These are phyloP conservation scores for Globisporangium heterothallicum DNA, from an alignment of 352 stramenopile genomes.

Conservation along the genomic window DNA sequence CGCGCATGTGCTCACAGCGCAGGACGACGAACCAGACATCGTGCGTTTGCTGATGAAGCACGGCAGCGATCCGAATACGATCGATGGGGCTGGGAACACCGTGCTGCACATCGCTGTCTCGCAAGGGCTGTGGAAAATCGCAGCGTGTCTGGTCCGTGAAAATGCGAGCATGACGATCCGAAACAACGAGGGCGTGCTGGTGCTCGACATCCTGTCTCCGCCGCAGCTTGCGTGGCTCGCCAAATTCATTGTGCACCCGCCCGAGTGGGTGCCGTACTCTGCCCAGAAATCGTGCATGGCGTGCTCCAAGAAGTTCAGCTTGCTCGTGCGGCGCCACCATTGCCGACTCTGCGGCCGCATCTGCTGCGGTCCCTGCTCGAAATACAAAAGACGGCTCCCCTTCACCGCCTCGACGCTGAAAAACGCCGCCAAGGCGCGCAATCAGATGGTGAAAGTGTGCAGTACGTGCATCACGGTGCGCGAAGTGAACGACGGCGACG, in stretches of 20 bases:
- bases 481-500: slow-evolving; percentile 39
- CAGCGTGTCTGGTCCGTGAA: slow-evolving; percentile 55
- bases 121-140: slow-evolving; percentile 71
- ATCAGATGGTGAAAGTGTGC: slow-evolving; percentile 62
- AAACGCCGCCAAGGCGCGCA: slow-evolving; percentile 28
- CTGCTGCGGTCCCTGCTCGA: slow-evolving; percentile 74
- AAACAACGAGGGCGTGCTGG: slow-evolving; percentile 67
- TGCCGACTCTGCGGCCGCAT: slow-evolving; percentile 80
- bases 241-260: slow-evolving; percentile 69
- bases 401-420: slow-evolving; percentile 46
- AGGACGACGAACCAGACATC: slow-evolving; percentile 65
- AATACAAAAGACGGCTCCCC: slow-evolving; percentile 62
- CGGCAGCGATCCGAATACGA: slow-evolving; percentile 70
- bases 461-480: slow-evolving; percentile 69
- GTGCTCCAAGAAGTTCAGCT: slow-evolving; percentile 56
- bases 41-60: slow-evolving; percentile 70
- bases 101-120: slow-evolving; percentile 77
- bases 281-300: slow-evolving; percentile 70
- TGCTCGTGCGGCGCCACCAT: slow-evolving; percentile 75
- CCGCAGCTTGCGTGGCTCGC: slow-evolving; percentile 68
- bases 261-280: slow-evolving; percentile 66
- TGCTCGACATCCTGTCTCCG: slow-evolving; percentile 69
- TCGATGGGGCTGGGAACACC: slow-evolving; percentile 64
- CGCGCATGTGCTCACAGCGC: slow-evolving; percentile 65
- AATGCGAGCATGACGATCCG: slow-evolving; percentile 65